Conservation (phyloP, 352 stramenopile species). For the Globisporangium irregulare region DNA sequence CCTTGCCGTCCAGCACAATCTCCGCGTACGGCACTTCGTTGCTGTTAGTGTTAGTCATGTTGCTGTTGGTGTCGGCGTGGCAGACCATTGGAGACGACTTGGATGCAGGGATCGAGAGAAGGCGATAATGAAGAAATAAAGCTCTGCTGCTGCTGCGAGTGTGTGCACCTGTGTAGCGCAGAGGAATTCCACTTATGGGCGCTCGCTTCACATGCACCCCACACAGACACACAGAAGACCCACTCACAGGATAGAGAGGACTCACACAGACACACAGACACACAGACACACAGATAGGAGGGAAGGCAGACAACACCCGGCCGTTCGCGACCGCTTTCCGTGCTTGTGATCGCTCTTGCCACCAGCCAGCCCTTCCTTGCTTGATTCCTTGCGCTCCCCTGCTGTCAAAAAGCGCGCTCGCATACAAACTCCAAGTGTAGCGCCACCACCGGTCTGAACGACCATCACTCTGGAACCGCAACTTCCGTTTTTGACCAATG, state of each 20-base stretch:
- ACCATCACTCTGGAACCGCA: conserved; percentile 4
- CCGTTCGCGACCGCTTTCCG: background rate
- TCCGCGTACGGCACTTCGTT: conserved; percentile 54
- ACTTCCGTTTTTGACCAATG: background rate
- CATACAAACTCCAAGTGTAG: conserved; percentile 12
- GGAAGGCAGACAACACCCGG: background rate
- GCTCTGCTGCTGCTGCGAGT: background rate
- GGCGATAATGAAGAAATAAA: conserved; percentile 8
- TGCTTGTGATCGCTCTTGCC: background rate
- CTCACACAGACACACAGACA: background rate
- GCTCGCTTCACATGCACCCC: conserved; percentile 3
- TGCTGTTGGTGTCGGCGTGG: conserved; percentile 28
- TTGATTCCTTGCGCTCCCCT: background rate
- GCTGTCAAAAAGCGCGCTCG: background rate
- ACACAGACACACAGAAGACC: background rate
- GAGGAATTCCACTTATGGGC: conserved; percentile 21
- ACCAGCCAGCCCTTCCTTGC: background rate
- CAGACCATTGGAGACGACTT: conserved; percentile 14
- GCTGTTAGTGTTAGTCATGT: conserved; percentile 49
- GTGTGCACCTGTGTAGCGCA: conserved; percentile 11
- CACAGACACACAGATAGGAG: conserved; percentile 1
- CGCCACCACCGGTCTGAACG: conserved; percentile 15
- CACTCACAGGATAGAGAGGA: background rate
- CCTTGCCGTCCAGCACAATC: conserved; percentile 47
- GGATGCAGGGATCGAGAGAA: background rate